These are phyloP conservation scores for Pestalotiopsis sp. DNA, from an alignment of 2,329 filamentous ascomycete genomes.

Conservation along the genomic window DNA sequence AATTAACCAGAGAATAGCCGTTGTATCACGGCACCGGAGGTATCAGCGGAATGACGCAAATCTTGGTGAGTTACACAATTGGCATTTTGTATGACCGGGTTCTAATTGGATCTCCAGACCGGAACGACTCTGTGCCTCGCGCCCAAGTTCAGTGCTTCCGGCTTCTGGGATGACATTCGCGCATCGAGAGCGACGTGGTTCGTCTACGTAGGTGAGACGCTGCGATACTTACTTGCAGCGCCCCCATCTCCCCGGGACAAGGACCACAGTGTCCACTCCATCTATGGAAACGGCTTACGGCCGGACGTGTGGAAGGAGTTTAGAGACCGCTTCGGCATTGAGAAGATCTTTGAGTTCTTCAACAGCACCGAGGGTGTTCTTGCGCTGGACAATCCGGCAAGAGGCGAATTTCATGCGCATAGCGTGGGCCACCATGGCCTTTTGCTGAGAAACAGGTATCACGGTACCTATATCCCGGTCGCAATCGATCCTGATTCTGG, in stretches of 20 bases:
- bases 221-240: conserved; percentile 71
- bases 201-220: conserved; percentile 78
- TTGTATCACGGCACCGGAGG: conserved; percentile 77
- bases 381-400: conserved; percentile 59
- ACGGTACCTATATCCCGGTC: conserved; percentile 65
- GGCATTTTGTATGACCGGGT: conserved; percentile 27
- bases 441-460: conserved; percentile 54
- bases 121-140: conserved; percentile 63
- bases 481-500: conserved; percentile 70
- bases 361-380: conserved; percentile 76
- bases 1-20: conserved; percentile 35
- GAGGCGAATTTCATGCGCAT: conserved; percentile 63
- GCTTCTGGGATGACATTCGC: conserved; percentile 74
- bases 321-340: conserved; percentile 63
- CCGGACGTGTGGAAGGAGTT: conserved; percentile 72
- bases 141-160: conserved; percentile 67
- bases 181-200: conserved; percentile 71
- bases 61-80: conserved; percentile 48
- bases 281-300: conserved; percentile 69
- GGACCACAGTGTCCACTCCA: conserved; percentile 58
- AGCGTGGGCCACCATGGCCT: conserved; percentile 73
- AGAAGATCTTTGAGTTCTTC: conserved; percentile 73
- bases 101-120: conserved; percentile 21
- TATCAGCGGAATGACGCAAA: conserved; percentile 57
- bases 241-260: conserved; percentile 65